A percentile compares a stretch with the other conserved stretches of the same genome.
Conservation (phyloP, 768 basidiomycete species). For the Mycena galopus region DNA sequence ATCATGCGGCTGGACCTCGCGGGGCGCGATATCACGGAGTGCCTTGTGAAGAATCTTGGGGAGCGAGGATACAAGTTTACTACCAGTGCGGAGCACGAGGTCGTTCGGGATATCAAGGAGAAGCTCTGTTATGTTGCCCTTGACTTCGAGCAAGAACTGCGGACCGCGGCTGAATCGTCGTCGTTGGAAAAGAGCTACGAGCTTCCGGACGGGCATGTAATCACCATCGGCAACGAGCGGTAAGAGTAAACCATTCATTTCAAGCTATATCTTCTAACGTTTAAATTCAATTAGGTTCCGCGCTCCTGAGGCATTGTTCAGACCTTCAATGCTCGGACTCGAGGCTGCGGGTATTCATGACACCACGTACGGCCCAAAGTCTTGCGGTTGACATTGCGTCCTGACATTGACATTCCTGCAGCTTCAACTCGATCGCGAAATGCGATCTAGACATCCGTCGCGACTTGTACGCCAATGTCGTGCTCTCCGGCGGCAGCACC, state of each 20-base stretch:
- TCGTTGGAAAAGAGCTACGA: conserved; percentile 57
- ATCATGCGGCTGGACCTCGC: conserved; percentile 75
- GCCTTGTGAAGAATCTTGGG: conserved; percentile 69
- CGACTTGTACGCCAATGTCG: conserved; percentile 34
- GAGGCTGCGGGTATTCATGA: conserved; percentile 49
- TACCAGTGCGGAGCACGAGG: conserved; percentile 79
- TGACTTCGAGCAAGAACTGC: conserved; percentile 31
- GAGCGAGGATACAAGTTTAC: conserved; percentile 83
- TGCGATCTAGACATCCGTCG: conserved; percentile 72
- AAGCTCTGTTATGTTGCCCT: conserved; percentile 50
- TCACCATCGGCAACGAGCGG: conserved; percentile 81
- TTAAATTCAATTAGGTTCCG: conserved; percentile 61
- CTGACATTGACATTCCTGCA: conserved; percentile 29
- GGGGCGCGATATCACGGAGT: conserved; percentile 73
- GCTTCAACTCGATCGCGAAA: conserved; percentile 71
- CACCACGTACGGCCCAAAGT: conserved; percentile 48
- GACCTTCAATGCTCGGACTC: conserved; percentile 75
- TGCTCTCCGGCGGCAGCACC: conserved; percentile 36
- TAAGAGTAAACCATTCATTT: conserved; percentile 5
- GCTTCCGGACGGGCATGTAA: conserved; percentile 65
- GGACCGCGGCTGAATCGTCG: conserved; percentile 21
- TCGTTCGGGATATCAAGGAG: conserved; percentile 86
- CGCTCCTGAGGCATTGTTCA: conserved; percentile 81
- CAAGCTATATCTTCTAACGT: not conserved
- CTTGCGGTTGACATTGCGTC: not conserved